A percentile compares a stretch with the other conserved stretches of the same genome.
Evolutionary conservation across 768 basidiomycete genomes (phyloP).

Genomic region (Serendipita sp.): DNA sequence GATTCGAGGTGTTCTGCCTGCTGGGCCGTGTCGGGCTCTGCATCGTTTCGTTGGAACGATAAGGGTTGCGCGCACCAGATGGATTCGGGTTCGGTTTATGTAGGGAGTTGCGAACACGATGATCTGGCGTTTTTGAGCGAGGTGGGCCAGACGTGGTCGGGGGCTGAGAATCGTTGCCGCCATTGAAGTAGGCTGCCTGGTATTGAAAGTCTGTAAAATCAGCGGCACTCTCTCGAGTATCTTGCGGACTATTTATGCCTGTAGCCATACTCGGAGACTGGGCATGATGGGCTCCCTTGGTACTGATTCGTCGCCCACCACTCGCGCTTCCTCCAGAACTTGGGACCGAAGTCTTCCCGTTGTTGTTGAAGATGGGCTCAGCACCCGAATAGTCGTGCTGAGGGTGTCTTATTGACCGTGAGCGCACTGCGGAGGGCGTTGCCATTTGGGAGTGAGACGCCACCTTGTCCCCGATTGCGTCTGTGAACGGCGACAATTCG

Average conservation of each 20-base stretch:
- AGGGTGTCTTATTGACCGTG: slow-evolving; percentile 2
- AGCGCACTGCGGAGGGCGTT: not conserved
- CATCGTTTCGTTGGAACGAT: not conserved
- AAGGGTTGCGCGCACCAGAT: not conserved
- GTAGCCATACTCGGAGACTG: no score
- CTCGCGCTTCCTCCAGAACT: no score
- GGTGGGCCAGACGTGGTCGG: not conserved
- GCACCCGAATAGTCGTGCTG: not conserved
- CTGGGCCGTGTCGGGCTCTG: slow-evolving; percentile 44
- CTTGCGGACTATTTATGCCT: no score
- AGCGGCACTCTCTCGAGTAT: not conserved
- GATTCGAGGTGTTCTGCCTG: slow-evolving; percentile 66
- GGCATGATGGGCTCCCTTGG: not conserved
- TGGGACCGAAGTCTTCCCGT: not conserved
- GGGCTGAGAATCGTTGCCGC: not conserved
- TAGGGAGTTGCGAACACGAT: not conserved
- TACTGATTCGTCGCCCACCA: not conserved
- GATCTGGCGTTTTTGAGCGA: not conserved
- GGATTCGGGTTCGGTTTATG: not conserved
- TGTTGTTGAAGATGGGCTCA: not conserved
- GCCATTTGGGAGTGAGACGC: no score
- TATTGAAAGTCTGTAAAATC: not conserved
- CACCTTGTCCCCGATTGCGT: no score
- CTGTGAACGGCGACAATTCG: no score
- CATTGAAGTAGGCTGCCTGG: not conserved